These are phyloP conservation scores for Planoprotostelium fungivorum DNA, from an alignment of 78 protist genomes.

Conservation along the genomic window DNA sequence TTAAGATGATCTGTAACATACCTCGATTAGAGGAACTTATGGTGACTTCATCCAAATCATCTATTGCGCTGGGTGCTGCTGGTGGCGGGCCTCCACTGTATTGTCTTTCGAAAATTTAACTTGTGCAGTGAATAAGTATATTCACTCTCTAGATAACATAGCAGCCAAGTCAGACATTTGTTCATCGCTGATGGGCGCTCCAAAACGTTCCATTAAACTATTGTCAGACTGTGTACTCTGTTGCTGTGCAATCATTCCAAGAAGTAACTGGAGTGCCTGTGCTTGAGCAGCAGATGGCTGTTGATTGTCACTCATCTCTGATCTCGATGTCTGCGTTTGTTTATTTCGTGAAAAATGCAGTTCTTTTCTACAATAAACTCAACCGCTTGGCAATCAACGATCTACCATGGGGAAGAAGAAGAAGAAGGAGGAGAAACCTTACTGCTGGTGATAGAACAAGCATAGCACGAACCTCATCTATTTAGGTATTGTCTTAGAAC, in stretches of 20 bases:
- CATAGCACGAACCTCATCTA: background rate
- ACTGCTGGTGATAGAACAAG: constrained; percentile 25
- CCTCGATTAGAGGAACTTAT: background rate
- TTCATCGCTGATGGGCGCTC: background rate
- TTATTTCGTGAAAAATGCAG: too few species aligned
- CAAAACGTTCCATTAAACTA: background rate
- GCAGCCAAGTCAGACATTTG: background rate
- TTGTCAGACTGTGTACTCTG: background rate
- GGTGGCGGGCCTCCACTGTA: background rate
- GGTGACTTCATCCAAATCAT: background rate
- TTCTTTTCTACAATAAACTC: too few species aligned
- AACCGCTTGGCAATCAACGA: too few species aligned
- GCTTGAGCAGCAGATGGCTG: background rate
- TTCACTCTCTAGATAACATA: background rate
- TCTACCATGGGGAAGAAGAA: constrained; percentile 54
- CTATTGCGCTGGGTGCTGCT: background rate
- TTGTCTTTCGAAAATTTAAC: background rate
- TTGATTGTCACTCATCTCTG: background rate
- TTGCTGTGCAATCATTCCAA: background rate
- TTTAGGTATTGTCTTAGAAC: constrained; percentile 78
- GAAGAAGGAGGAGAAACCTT: constrained; percentile 45
- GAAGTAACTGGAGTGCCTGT: background rate
- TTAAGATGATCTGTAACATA: background rate
- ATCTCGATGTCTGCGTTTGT: too few species aligned
- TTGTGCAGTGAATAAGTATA: background rate